Evolutionary conservation across 2,329 filamentous ascomycete genomes (phyloP).

Genomic region (Aspergillus fischeri): DNA sequence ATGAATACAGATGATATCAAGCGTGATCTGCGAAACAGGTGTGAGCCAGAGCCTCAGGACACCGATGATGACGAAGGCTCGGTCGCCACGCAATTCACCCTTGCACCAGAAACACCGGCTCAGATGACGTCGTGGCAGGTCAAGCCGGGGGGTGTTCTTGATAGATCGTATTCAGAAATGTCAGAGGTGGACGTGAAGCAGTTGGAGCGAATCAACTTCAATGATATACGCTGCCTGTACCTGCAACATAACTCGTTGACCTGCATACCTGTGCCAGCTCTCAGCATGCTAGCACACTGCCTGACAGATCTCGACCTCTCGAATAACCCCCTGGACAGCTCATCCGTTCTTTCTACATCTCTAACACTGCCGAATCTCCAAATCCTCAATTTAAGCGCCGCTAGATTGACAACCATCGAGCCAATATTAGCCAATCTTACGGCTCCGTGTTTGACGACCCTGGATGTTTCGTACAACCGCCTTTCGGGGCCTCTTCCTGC

Average conservation of each 20-base stretch:
- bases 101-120: slow-evolving; percentile 42
- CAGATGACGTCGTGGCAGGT: slow-evolving; percentile 32
- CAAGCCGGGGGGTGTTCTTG: slow-evolving; percentile 51
- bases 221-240: slow-evolving; percentile 55
- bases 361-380: slow-evolving; percentile 69
- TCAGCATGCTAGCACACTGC: slow-evolving; percentile 67
- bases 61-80: slow-evolving; percentile 37
- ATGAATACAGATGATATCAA: slow-evolving; percentile 81
- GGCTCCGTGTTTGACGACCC: slow-evolving; percentile 69
- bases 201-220: slow-evolving; percentile 41
- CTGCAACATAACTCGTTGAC: slow-evolving; percentile 75
- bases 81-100: slow-evolving; percentile 38
- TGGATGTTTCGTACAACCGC: slow-evolving; percentile 82
- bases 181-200: slow-evolving; percentile 49
- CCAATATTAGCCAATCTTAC: slow-evolving; percentile 63
- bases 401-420: slow-evolving; percentile 67
- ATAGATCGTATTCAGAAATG: slow-evolving; percentile 65
- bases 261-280: slow-evolving; percentile 60
- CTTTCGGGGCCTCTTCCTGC: slow-evolving; percentile 63
- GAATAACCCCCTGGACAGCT: slow-evolving; percentile 66
- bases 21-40: slow-evolving; percentile 61
- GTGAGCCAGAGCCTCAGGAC: slow-evolving; percentile 48
- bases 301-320: slow-evolving; percentile 70
- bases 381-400: slow-evolving; percentile 71
- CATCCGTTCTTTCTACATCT: slow-evolving; percentile 61